Evolutionary conservation across 73 alveolate species (phyloP).

Genomic region (Paramecium caudatum): DNA sequence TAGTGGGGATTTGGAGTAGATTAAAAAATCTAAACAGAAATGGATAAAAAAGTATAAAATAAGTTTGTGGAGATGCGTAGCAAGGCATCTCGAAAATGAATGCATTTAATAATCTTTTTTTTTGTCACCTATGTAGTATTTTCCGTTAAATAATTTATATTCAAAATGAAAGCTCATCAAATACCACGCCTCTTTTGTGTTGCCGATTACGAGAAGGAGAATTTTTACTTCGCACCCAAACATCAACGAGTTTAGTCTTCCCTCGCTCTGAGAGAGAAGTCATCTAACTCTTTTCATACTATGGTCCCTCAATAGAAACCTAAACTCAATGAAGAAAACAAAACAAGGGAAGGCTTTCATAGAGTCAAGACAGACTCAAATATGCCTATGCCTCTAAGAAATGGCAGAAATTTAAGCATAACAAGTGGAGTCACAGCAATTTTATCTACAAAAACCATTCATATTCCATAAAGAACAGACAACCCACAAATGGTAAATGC

Average conservation of each 20-base stretch:
- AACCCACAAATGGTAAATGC: slow-evolving; percentile 10
- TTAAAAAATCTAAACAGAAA: background rate
- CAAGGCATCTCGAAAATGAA: slow-evolving; percentile 28
- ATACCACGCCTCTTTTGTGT: slow-evolving; percentile 32
- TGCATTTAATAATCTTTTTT: too few relatives aligned
- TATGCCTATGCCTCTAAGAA: slow-evolving; percentile 36
- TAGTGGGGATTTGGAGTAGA: background rate
- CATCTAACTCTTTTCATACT: slow-evolving; percentile 51
- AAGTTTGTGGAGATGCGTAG: background rate
- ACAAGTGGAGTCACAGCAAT: slow-evolving; percentile 48
- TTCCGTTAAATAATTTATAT: slow-evolving; percentile 53
- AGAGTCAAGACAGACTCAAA: slow-evolving; percentile 61
- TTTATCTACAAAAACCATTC: background rate
- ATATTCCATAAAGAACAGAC: background rate
- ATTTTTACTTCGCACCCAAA: slow-evolving; percentile 28
- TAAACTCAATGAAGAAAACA: slow-evolving; percentile 2
- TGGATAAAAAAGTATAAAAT: background rate
- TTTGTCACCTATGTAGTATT: too few relatives aligned
- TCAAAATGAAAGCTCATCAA: slow-evolving; percentile 41
- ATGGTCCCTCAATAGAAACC: slow-evolving; percentile 39
- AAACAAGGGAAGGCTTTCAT: slow-evolving; percentile 5
- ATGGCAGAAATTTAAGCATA: slow-evolving; percentile 61
- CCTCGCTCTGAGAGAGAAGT: slow-evolving; percentile 49
- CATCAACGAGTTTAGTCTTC: slow-evolving; percentile 53
- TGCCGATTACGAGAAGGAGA: slow-evolving; percentile 50